Percentiles rank a stretch among this genome's conserved stretches.
These are phyloP conservation scores for Leishmania turanica DNA, from an alignment of 208 protist species.

Conservation along the genomic window DNA sequence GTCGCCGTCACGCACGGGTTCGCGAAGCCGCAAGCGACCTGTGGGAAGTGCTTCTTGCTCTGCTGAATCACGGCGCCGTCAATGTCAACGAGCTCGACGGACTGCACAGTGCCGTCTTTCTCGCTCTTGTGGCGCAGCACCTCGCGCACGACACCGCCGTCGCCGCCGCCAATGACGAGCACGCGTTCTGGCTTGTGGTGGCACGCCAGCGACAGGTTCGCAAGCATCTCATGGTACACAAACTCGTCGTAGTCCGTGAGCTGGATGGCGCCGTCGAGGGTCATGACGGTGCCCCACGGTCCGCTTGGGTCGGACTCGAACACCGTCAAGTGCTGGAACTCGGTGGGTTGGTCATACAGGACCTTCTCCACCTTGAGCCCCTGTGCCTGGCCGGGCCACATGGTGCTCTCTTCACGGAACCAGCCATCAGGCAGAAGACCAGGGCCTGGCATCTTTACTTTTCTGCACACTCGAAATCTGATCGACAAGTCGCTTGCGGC, in stretches of 20 bases:
- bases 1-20: slow-evolving; percentile 73
- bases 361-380: slow-evolving; percentile 90
- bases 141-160: slow-evolving; percentile 98
- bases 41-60: slow-evolving; percentile 86
- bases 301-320: slow-evolving; percentile 86
- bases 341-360: slow-evolving; percentile 76
- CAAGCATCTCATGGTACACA: slow-evolving; percentile 99
- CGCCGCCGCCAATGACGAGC: slow-evolving; percentile 98
- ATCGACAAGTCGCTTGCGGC: background rate
- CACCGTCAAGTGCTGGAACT: slow-evolving; percentile 90
- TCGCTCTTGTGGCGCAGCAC: slow-evolving; percentile 91
- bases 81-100: slow-evolving; percentile 97
- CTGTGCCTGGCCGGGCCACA: slow-evolving; percentile 92
- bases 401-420: slow-evolving; percentile 89
- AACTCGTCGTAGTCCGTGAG: slow-evolving; percentile 98
- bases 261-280: slow-evolving; percentile 97
- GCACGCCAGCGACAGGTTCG: slow-evolving; percentile 92
- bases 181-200: slow-evolving; percentile 93
- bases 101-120: slow-evolving; percentile 72
- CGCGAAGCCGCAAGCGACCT: slow-evolving; percentile 74
- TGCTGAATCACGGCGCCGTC: slow-evolving; percentile 91
- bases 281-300: slow-evolving; percentile 96
- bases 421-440: slow-evolving; percentile 83
- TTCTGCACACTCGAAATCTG: background rate
- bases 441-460: slow-evolving; percentile 57